Conservation (phyloP, 129 eudicot species). For the Oenanthe sinensis region DNA sequence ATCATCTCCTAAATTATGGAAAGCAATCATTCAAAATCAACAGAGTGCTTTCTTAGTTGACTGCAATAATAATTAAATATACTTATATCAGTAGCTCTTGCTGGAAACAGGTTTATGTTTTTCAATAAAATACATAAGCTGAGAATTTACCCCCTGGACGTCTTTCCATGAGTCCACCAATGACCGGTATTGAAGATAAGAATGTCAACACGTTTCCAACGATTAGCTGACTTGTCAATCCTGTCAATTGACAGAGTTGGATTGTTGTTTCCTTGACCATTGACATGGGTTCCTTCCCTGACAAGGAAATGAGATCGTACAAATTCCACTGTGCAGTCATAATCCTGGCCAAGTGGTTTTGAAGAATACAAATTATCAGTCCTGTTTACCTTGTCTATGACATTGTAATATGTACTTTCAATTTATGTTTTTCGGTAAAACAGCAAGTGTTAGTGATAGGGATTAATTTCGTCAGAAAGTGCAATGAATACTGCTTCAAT, state of each 20-base stretch:
- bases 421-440: not conserved
- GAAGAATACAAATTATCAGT: not conserved
- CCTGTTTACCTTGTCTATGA: not conserved
- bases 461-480: not conserved
- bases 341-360: conserved; percentile 52
- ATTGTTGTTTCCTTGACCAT: conserved; percentile 72
- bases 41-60: not conserved
- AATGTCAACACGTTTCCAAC: conserved; percentile 81
- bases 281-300: conserved; percentile 62
- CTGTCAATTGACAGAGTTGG: conserved; percentile 77
- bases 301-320: conserved; percentile 92
- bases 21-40: not conserved
- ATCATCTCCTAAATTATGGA: not conserved
- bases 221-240: conserved; percentile 65
- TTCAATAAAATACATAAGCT: not conserved
- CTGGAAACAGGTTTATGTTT: not conserved
- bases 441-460: not conserved
- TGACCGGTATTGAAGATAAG: conserved; percentile 94
- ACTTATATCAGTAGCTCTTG: not conserved
- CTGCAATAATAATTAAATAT: not conserved
- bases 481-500: not conserved
- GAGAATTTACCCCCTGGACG: conserved; percentile 67
- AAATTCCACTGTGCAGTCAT: conserved; percentile 79
- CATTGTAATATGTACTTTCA: not conserved
- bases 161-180: conserved; percentile 99